Evolutionary conservation across 192 early-diverging fungal genomes (phyloP).

Genomic region (Coemansia furcata): DNA sequence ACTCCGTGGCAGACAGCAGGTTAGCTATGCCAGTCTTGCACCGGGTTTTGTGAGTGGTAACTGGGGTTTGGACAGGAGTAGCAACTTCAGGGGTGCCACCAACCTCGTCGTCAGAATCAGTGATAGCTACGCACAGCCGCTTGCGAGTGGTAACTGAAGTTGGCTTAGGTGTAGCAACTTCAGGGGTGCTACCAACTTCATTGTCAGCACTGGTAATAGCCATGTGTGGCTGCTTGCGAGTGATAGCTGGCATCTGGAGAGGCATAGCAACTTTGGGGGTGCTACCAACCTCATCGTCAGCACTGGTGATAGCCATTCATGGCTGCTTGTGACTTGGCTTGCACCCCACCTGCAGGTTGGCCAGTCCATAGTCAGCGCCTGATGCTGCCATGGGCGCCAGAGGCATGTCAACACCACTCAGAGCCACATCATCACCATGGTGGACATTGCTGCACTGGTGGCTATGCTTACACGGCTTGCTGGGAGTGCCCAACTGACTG

Average conservation of each 20-base stretch:
- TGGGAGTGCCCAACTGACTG: neutral
- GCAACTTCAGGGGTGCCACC: neutral
- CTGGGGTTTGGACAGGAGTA: constrained; percentile 14
- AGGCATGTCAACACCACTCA: constrained; percentile 15
- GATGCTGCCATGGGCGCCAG: neutral
- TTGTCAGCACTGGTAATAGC: constrained; percentile 16
- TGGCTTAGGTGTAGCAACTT: no score
- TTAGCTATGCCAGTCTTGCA: constrained; percentile 41
- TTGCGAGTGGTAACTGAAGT: no score
- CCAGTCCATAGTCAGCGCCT: constrained; percentile 15
- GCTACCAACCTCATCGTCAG: no score
- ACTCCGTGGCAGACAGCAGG: constrained; percentile 33
- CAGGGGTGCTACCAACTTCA: constrained; percentile 1
- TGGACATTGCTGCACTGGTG: constrained; percentile 6
- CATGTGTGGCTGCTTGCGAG: neutral
- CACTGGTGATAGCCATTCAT: no score
- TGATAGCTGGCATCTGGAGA: no score
- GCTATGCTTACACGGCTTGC: constrained; percentile 19
- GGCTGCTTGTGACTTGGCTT: constrained; percentile 20
- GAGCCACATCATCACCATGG: constrained; percentile 7
- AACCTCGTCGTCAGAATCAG: constrained; percentile 18
- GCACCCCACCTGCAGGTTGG: constrained; percentile 11
- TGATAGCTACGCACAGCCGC: constrained; percentile 6
- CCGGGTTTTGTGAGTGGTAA: constrained; percentile 22
- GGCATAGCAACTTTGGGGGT: no score